Conservation (phyloP, 768 basidiomycete genomes). For the Nidularia pulvinata region DNA sequence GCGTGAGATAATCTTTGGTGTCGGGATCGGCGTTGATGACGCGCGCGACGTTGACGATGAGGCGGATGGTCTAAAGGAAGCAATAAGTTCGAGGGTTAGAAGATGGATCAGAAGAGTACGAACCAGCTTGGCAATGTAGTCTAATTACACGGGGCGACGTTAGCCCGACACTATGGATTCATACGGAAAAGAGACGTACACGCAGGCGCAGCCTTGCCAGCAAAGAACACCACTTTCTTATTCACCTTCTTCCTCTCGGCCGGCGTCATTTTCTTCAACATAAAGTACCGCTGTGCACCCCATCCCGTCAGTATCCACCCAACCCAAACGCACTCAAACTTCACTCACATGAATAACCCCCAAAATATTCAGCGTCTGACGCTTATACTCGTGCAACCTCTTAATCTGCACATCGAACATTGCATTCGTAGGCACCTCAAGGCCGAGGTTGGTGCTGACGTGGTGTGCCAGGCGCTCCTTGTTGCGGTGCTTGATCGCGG, state of each 20-base stretch:
- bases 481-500: conserved; percentile 84
- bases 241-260: conserved; percentile 81
- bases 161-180: conserved; percentile 1
- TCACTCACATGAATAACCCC: conserved; percentile 89
- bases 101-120: conserved; percentile 7
- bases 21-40: conserved; percentile 86
- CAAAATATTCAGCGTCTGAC: conserved; percentile 94
- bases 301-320: too few relatives aligned
- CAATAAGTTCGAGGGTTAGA: too few relatives aligned
- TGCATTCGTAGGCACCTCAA: conserved; percentile 71
- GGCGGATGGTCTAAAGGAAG: conserved; percentile 70
- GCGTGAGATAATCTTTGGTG: conserved; percentile 80
- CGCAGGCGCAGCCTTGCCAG: conserved; percentile 95
- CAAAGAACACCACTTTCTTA: conserved; percentile 94
- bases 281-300: conserved; percentile 81
- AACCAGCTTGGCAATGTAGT: conserved; percentile 91
- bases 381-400: conserved; percentile 95
- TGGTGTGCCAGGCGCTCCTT: conserved; percentile 86
- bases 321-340: too few relatives aligned
- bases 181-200: conserved; percentile 45
- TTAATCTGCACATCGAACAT: conserved; percentile 95
- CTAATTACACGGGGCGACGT: conserved; percentile 32
- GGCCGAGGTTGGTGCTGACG: conserved; percentile 69
- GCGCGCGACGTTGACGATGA: conserved; percentile 89
- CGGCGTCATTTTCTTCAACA: conserved; percentile 76